Evolutionary conservation across 176 grass and related monocot genomes (phyloP), one percentile per base, ranked within the genome.

Genomic region (Triticum timopheevii): DNA sequence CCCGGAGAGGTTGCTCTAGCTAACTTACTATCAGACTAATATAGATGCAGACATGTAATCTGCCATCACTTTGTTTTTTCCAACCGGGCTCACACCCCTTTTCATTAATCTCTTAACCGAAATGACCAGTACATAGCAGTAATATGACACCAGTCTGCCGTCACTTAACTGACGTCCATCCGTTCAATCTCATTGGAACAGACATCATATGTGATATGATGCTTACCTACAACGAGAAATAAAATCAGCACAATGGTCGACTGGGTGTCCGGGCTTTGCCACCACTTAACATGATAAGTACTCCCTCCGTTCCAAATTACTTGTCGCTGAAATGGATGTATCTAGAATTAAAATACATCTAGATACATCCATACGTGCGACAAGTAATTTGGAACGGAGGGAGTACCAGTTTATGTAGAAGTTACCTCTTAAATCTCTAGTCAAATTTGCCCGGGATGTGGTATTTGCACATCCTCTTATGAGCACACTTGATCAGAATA

Each of bases 401-500:
- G n/a, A n/a, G n/a, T 31, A 62, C 12, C 33, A 61, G 10, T 35
- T 22, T 40, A 40, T 7, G 20, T 12, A 17, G 7, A 38, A 11
- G 6, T 44, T 80, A 45, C 59, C 59, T 20, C 36, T 40, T 8
- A 30, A 31, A 64, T 20, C 47, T 30, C 49, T 75, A 87, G 1
- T 39, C 36, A 15, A 89, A 81, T 67, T 92, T 92, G 4, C 83
- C 50, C 56, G 73, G 28, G 31, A 89, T 77, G 10, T 86, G n/a
- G 47, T 83, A 72, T 38, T 89, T 92, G 83, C 87, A 92, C 61
- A 86, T 72, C 25, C 61, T 85, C 12, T 66, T 86, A 65, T 86
- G 58, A 3, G 88, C 88, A 36, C 90, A 92, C 28, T 86, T 83
- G 62, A 92, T 83, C 58, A 92, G 11, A 17, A 89, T 92, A 3